Evolutionary conservation across 345 rosid species (phyloP).

Genomic region (Excoecaria agallocha): DNA sequence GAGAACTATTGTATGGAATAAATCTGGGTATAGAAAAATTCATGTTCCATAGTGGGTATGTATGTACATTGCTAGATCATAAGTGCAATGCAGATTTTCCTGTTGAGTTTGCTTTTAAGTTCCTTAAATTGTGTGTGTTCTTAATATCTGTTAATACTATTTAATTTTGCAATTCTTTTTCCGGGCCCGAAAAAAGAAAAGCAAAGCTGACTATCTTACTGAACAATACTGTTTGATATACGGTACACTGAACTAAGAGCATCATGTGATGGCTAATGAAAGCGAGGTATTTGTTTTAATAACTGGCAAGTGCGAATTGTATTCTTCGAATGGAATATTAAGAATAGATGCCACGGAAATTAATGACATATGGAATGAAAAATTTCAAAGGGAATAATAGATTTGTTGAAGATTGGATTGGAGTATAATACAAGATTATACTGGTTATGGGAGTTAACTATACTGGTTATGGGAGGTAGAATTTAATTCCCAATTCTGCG

Average conservation of each 20-base stretch:
- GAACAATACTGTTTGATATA: no score
- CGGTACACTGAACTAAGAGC: no score
- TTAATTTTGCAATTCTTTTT: no score
- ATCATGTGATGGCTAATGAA: no score
- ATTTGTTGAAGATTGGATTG: not conserved
- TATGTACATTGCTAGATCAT: constrained; percentile 23
- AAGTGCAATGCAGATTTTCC: constrained; percentile 15
- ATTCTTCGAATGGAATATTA: not conserved
- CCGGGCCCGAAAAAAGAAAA: no score
- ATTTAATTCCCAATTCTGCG: constrained; percentile 15
- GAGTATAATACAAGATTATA: constrained; percentile 1
- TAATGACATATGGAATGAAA: not conserved
- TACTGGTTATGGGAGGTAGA: constrained; percentile 1
- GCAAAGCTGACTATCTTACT: no score
- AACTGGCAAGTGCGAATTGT: not conserved
- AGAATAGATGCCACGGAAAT: not conserved
- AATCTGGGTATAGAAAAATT: not conserved
- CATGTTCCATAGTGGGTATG: not conserved
- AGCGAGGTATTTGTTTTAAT: not conserved
- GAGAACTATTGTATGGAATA: constrained; percentile 32
- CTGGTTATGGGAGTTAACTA: no score
- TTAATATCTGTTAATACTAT: no score
- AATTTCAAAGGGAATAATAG: constrained; percentile 3
- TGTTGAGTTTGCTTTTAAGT: not conserved
- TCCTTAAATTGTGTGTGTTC: no score